These are phyloP conservation scores for Colletotrichum liriopes DNA, from an alignment of 2,329 filamentous ascomycete species.

Conservation along the genomic window DNA sequence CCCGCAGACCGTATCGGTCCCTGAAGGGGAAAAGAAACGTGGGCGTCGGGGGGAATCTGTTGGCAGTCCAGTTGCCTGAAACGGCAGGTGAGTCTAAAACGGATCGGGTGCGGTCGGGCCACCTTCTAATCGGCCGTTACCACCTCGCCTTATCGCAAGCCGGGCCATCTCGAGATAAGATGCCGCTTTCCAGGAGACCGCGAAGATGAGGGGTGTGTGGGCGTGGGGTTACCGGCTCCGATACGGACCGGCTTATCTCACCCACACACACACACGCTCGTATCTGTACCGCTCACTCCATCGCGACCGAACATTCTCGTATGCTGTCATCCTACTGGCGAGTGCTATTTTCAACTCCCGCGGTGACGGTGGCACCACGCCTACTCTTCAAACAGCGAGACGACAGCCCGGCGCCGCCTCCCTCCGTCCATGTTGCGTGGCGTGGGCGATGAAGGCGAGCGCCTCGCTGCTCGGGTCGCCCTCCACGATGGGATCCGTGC, in stretches of 20 bases:
- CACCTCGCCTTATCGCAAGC: slow-evolving; percentile 10
- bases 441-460: background rate
- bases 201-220: background rate
- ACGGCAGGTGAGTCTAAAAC: slow-evolving; percentile 13
- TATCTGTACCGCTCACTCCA: slow-evolving; percentile 15
- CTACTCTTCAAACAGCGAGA: slow-evolving; percentile 10
- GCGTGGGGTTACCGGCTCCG: background rate
- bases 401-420: slow-evolving; percentile 10
- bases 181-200: background rate
- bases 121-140: slow-evolving; percentile 9
- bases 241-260: slow-evolving; percentile 15
- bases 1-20: background rate
- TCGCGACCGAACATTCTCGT: slow-evolving; percentile 19
- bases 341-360: slow-evolving; percentile 29
- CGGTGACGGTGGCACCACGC: slow-evolving; percentile 16
- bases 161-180: slow-evolving; percentile 20
- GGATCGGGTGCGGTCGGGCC: background rate
- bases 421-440: background rate
- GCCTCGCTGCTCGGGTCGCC: slow-evolving; percentile 22
- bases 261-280: background rate
- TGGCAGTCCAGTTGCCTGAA: background rate
- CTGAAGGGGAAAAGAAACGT: background rate
- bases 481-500: slow-evolving; percentile 8
- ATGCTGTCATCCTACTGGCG: slow-evolving; percentile 26
- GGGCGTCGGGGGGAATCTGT: background rate